phyloP scores from a whole-genome alignment of 108 stramenopile species.

The Parietichytrium sp. region DNA sequence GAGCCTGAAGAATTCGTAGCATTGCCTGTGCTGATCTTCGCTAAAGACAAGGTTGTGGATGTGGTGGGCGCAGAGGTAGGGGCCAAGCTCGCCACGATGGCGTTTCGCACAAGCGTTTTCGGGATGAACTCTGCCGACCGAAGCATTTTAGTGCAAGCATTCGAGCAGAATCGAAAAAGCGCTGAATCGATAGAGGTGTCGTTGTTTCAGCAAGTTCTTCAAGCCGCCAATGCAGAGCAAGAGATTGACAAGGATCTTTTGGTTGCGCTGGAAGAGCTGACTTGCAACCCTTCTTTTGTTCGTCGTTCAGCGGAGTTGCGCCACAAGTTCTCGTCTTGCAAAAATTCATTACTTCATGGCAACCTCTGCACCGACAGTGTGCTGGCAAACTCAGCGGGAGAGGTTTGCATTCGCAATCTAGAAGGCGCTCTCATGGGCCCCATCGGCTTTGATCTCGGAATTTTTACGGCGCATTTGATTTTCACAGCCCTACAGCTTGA shows the following conservation, averaged over 20 bases:
- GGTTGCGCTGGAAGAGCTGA: background rate
- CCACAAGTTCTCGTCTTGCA: background rate
- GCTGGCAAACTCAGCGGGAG: background rate
- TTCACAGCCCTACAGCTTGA: background rate
- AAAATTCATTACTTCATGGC: background rate
- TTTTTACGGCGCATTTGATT: background rate
- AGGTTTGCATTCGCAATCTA: background rate
- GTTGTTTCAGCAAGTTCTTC: background rate
- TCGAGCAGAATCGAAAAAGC: background rate
- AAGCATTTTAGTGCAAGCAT: background rate
- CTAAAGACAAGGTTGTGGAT: too few species aligned
- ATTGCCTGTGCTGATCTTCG: too few species aligned
- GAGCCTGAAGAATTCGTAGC: too few species aligned
- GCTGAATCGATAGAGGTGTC: background rate
- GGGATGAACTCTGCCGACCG: background rate
- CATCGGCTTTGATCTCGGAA: constrained; percentile 8
- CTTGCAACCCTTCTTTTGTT: too few species aligned
- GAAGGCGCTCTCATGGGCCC: constrained; percentile 7
- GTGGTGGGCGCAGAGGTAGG: background rate
- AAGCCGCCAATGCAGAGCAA: background rate
- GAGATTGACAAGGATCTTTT: background rate
- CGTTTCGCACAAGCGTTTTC: background rate
- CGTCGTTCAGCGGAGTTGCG: constrained; percentile 11
- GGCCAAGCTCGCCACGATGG: background rate
- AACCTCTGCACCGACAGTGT: background rate